phyloP scores from a whole-genome alignment of 768 basidiomycete species.

The Suillus tomentosus region DNA sequence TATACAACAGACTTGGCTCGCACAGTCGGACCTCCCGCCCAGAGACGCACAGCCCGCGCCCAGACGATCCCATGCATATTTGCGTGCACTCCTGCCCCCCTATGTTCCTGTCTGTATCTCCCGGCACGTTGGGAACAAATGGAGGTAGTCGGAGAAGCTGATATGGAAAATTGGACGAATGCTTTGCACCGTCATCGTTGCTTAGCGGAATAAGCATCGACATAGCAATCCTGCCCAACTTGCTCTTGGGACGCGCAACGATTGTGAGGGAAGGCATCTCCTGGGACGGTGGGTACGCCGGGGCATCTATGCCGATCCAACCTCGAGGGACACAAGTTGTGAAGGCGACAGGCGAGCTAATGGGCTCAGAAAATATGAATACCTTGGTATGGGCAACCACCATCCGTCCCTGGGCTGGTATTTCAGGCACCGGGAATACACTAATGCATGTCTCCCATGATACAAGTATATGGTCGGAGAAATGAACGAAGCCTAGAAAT shows the following conservation, averaged over 20 bases:
- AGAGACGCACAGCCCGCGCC: constrained; percentile 30
- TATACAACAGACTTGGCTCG: constrained; percentile 24
- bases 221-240: constrained; percentile 22
- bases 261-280: constrained; percentile 26
- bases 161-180: constrained; percentile 22
- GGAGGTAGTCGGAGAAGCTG: constrained; percentile 20
- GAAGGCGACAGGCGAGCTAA: constrained; percentile 27
- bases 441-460: constrained; percentile 32
- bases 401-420: constrained; percentile 25
- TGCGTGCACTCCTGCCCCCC: constrained; percentile 15
- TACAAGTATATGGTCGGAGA: constrained; percentile 25
- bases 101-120: constrained; percentile 1
- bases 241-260: constrained; percentile 21
- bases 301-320: background rate
- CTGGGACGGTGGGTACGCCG: background rate
- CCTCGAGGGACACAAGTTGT: constrained; percentile 27
- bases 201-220: constrained; percentile 28
- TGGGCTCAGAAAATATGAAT: constrained; percentile 29
- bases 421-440: constrained; percentile 25
- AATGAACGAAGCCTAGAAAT: constrained; percentile 29
- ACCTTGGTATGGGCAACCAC: constrained; percentile 26
- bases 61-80: constrained; percentile 28
- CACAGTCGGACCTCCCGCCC: constrained; percentile 27
- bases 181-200: background rate
- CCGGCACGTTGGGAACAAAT: constrained; percentile 11